Evolutionary conservation across 495 filamentous ascomycete species (phyloP).

Genomic region (Aspergillus haitiensis): DNA sequence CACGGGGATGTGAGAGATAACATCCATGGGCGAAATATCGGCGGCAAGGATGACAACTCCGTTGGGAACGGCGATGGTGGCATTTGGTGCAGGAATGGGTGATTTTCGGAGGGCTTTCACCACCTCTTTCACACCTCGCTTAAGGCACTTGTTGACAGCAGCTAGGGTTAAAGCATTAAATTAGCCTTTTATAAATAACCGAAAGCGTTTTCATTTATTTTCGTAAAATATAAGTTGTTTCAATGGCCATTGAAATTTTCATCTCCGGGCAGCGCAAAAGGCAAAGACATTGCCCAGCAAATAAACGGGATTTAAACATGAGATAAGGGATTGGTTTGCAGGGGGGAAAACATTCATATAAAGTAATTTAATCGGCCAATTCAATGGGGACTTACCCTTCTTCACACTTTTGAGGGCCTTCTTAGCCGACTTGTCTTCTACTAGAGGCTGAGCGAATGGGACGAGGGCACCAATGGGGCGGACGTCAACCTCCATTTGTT

Average conservation of each 20-base stretch:
- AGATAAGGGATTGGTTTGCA: too few relatives aligned
- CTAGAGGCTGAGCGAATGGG: slow-evolving; percentile 90
- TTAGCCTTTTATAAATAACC: slow-evolving; percentile 23
- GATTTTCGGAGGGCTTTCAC: slow-evolving; percentile 95
- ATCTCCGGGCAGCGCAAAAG: background rate
- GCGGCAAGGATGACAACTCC: slow-evolving; percentile 89
- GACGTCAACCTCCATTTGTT: slow-evolving; percentile 51
- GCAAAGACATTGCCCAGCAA: background rate
- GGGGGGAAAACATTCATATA: background rate
- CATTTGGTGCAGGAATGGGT: slow-evolving; percentile 55
- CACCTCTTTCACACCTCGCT: slow-evolving; percentile 97
- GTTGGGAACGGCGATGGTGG: slow-evolving; percentile 51
- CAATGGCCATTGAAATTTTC: background rate
- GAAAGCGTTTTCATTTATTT: background rate
- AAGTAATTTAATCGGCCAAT: background rate
- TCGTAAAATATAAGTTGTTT: background rate
- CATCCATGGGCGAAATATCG: slow-evolving; percentile 96
- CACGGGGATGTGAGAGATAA: slow-evolving; percentile 94
- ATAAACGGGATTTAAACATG: too few relatives aligned
- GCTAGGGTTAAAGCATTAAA: slow-evolving; percentile 50
- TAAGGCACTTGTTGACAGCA: slow-evolving; percentile 87
- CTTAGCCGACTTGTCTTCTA: slow-evolving; percentile 87
- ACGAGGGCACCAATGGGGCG: slow-evolving; percentile 72
- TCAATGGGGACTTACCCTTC: slow-evolving; percentile 65
- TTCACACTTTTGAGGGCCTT: slow-evolving; percentile 91